Evolutionary conservation across 225 moss, liverwort and hornwort species (phyloP), one percentile per base, ranked within the genome.

Genomic region (Takakia lepidozioides): DNA sequence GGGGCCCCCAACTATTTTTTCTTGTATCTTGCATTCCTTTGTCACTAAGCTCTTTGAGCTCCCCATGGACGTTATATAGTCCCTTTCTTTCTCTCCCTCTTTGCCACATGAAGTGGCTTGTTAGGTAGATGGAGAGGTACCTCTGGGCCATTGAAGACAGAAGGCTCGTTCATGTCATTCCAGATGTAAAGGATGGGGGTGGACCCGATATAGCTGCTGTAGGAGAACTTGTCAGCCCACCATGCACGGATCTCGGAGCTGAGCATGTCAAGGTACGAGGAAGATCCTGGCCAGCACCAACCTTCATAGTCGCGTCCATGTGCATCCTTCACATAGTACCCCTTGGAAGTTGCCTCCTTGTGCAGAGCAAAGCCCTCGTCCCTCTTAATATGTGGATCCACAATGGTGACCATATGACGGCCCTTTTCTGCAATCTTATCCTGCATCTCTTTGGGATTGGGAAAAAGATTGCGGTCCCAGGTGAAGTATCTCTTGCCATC

Each of bases 121-220:
- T 1, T 32, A n/a, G n/a, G n/a, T n/a, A 32, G 11, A 32, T 32
- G 32, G 40, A 17, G 28, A 56, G 27, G 49, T 80, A 91, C 95
- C 95, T 98, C 95, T 16, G 95, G 95, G 24, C 98, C 98, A 74
- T 87, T 98, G 54, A 98, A 98, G 22, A 98, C 98, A 25, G 98
- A 98, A 16, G 98, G 98, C 62, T 98, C 98, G 46, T 98, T 98
- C 98, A 98, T 98, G 62, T 98, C 98, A 68, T 98, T 98, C 98
- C 98, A 98, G 38, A 71, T 91, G 61, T 98, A 63, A 47, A 98
- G 80, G 53, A 58, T 83, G 36, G 91, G 68, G 28, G 98, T 99
- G 25, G 98, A 99, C 9, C 91, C 98, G 20, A 60, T 69, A 38
- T 99, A 99, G 64, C 61, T 75, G 38, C 63, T 61, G 23, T 51